These are phyloP conservation scores for Aureobasidium leucospermi DNA, from an alignment of 2,329 filamentous ascomycete species.

Conservation along the genomic window DNA sequence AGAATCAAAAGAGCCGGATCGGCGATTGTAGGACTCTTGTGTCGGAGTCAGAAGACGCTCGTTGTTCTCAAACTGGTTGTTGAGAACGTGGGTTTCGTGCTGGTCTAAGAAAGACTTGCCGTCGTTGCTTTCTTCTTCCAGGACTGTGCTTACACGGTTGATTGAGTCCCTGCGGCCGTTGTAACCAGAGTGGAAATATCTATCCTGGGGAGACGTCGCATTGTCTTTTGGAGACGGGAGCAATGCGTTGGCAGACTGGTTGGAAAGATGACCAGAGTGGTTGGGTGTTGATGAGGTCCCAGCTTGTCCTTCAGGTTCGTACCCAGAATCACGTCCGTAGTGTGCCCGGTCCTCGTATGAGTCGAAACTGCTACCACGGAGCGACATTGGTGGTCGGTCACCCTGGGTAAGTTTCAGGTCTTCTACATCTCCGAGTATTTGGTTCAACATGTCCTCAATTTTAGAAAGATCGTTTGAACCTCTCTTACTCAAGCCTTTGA, in stretches of 20 bases:
- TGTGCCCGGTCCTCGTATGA: conserved; percentile 68
- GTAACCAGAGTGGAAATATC: conserved; percentile 42
- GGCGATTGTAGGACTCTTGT: conserved; percentile 36
- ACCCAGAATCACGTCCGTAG: conserved; percentile 63
- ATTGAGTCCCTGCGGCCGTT: conserved; percentile 53
- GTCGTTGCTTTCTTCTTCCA: conserved; percentile 69
- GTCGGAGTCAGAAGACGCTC: conserved; percentile 56
- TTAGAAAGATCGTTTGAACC: conserved; percentile 79
- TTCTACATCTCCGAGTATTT: conserved; percentile 87
- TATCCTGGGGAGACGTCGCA: conserved; percentile 23
- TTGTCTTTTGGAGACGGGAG: conserved; percentile 11
- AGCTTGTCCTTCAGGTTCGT: conserved; percentile 75
- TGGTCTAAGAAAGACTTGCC: conserved; percentile 40
- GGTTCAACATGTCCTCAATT: conserved; percentile 85
- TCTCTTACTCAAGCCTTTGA: conserved; percentile 83
- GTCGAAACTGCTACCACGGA: conserved; percentile 43
- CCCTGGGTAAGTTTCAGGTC: conserved; percentile 40
- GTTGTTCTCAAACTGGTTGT: conserved; percentile 52
- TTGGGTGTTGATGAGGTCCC: conserved; percentile 67
- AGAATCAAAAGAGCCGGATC: conserved; percentile 27
- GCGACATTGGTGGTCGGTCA: conserved; percentile 19
- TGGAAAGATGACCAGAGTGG: conserved; percentile 62
- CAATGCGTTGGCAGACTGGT: conserved; percentile 15
- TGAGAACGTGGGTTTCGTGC: conserved; percentile 36
- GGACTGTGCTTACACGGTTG: conserved; percentile 83